Base-by-base conservation (phyloP, 805 yeast species). In the Tetrapisispora pingtungensis region DNA sequence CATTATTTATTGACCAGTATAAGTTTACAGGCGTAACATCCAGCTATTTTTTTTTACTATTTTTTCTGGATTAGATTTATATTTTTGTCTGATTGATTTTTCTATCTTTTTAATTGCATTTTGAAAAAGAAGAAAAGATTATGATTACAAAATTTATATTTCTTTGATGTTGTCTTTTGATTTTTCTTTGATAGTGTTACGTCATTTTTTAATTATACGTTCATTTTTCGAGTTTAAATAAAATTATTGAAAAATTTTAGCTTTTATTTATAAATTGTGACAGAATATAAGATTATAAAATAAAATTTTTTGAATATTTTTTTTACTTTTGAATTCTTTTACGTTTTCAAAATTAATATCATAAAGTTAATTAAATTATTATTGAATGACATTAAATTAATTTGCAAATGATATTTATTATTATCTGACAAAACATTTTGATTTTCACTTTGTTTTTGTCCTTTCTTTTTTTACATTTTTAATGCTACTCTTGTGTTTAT, bases 1-100 rank as follows among this genome's bases (percentile, higher is more conserved):
- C 33, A 37, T 37, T 37, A 27, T 37, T 27, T 37, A 28, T 37
- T 37, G 15, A 28, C 40, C 40, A 37, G 40, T 37, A 28, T 19
- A 37, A 37, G n/a, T 10, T 12, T 27, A 15, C 20, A 14, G 40
- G 27, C 33, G 27, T 24, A 6, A 27, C 31, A 14, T 27, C 7
- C 20, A 37, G 12, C 30, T 18, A 37, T 20, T 10, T 37, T 37
- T 36, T 37, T 37, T 26, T 17, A 28, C 33, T 5, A 18, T 37
- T 37, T 27, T 37, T 37, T 28, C 27, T 33, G 14, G 31, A 37
- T 28, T 7, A 14, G 33, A 26, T 18, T 17, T 37, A 27, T 17
- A 27, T 27, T 7, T 13, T 3, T 27, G 33, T 17, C 14, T 36
- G 14, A 15, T 7, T 27, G 15, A 10, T 37, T 17, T 17, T 36